Evolutionary conservation across 805 yeast genomes (phyloP), one percentile per base, ranked within the genome.

Genomic region (Priceomyces castillae): DNA sequence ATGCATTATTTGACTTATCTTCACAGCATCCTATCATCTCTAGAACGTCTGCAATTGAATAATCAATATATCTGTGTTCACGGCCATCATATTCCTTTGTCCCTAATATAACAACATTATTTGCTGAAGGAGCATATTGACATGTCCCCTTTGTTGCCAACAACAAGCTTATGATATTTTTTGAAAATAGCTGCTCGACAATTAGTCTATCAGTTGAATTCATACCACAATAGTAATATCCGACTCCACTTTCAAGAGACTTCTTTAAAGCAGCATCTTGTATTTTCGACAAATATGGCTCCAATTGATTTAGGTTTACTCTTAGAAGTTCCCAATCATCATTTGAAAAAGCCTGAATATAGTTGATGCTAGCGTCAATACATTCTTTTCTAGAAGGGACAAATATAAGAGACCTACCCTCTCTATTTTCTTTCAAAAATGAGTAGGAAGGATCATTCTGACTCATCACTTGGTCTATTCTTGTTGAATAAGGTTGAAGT

Each of bases 1-100:
- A 59, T 2, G 59, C 61, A 7, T 53, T 48, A 16, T 39, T 42
- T 48, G 2, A 47, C 39, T 64, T 56, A 33, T 67, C 57, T 1
- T 81, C 78, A 45, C 69, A 59, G 40, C 69, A 57, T 7, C 76
- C 75, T 9, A 83, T 64, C 88, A 86, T 84, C 50, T 84, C 92
- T 39, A 80, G 55, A 1, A 87, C 33, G 9, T 80, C 84, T 46
- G 72, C 76, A 19, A 87, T 71, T 0, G 88, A 69, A 56, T 88
- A 90, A 58, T 84, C 86, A 34, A 81, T 60, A 49, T 76, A 78
- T 25, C 90, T 65, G 52, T 82, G 87, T 50, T 86, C 96, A 39
- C 72, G 76, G 0, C 87, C 92, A 36, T 87, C 94, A 55, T 70
- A 84, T 15, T 62, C 69, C 52, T 80, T 83, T 0, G 97, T 89